These are phyloP conservation scores for Fusarium robinianum DNA, from an alignment of 2,329 filamentous ascomycete genomes.

Conservation along the genomic window DNA sequence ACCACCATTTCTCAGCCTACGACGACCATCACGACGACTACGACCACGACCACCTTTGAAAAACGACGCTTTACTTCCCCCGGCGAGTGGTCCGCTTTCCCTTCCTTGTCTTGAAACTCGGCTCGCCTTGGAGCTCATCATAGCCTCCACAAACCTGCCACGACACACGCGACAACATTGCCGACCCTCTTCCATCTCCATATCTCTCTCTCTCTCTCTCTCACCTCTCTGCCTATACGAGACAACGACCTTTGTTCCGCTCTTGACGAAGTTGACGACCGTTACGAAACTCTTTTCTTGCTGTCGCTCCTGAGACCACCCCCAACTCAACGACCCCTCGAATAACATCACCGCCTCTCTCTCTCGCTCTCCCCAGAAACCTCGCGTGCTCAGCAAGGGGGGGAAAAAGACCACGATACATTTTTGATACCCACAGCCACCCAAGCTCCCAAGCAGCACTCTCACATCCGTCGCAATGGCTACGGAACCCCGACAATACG, in stretches of 20 bases:
- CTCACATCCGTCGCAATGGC: constrained; percentile 39
- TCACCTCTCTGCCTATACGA: no score
- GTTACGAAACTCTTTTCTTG: constrained; percentile 32
- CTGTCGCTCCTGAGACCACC: constrained; percentile 2
- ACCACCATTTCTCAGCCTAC: no score
- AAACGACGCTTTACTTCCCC: constrained; percentile 18
- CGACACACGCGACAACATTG: constrained; percentile 27
- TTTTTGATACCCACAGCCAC: constrained; percentile 1
- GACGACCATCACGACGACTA: no score
- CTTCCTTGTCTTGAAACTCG: constrained; percentile 13
- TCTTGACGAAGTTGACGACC: constrained; percentile 37
- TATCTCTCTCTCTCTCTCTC: no score
- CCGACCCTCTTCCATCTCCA: no score
- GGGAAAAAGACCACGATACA: no score
- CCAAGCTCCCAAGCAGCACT: constrained; percentile 1
- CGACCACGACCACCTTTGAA: constrained; percentile 27
- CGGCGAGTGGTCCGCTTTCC: not conserved
- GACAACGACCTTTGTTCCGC: constrained; percentile 21
- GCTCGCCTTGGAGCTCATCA: constrained; percentile 1
- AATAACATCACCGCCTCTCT: not conserved
- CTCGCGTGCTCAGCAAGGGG: no score
- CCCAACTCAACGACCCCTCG: no score
- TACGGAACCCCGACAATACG: constrained; percentile 61
- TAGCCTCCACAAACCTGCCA: constrained; percentile 30
- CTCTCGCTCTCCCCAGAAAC: no score